Base-by-base conservation (phyloP, 31 red algal genomes). In the Odonthalia washingtoniensis region DNA sequence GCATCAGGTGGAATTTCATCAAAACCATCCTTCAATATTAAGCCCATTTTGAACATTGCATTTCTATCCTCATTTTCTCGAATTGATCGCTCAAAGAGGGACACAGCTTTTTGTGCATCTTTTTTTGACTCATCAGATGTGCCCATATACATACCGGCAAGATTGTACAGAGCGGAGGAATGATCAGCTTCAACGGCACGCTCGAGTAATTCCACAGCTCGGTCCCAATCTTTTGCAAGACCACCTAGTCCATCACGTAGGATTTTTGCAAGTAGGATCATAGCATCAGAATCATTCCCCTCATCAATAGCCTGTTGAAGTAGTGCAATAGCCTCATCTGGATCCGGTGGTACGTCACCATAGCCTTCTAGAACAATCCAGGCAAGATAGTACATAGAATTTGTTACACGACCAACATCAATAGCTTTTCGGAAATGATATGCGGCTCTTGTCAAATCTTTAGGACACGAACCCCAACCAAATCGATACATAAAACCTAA, bases 371-470 rank as follows among this genome's bases (percentile, higher is more conserved):
- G 49, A 2, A 80, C 27, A 12, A 80, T n/a, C 46, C 61, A 61
- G 1, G 77, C 77, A 4, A 80, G 77, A 33, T 80, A 80, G 53
- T 80, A 80, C 77, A 80, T 80, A 49, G 77, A 45, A 38, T 64
- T 53, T 37, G 77, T 80, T 5, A 45, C 46, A 5, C 46, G 62
- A 27, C 80, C 80, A 21, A 57, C 12, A 9, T 57, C 49, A 57
- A 57, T 57, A 9, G 49, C 49, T 21, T 57, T 9, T 14, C 49
- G 9, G 21, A 57, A 57, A 21, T 14, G 49, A 57, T 9, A 57
- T 14, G 49, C 49, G 21, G 49, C 49, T 14, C 49, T 9, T 14
- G 49, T 57, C 49, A 57, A 21, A 57, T 57, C 49, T 21, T 57
- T 57, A 14, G 49, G 49, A 21, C 9, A 57, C 21, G 49, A 57